Base-by-base conservation (phyloP, 192 early-diverging fungal genomes). In the Thoreauomyces humboldtii region DNA sequence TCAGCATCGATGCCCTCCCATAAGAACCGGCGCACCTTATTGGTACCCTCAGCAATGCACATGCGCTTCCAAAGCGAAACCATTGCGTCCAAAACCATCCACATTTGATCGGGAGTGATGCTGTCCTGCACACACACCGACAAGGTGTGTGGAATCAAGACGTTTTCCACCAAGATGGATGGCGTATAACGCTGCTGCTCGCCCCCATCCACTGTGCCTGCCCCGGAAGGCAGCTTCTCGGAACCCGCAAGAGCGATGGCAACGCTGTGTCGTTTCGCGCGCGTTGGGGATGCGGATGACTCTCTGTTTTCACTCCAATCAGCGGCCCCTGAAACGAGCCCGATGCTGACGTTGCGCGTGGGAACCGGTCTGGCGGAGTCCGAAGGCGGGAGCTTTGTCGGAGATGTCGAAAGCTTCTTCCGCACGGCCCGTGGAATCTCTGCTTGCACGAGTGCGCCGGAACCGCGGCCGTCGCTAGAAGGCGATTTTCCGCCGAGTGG, bases 81-180 rank as follows among this genome's bases (percentile, higher is more conserved):
- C 28, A 68, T 7, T 12, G 46, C 56, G 32, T 68, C 65, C n/a
- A 68, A 27, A 1, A 60, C 32, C 21, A 43, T 14, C 56, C 65
- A 60, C 42, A 21, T 32, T 37, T 51, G 43, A 9, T 60, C 59
- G 2, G 35, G 1, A 22, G 34, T 12, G 1, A 59, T 22, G 34
- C 7, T 7, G 15, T 68, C 65, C 28, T n/a, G 21, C 9, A 68
- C 65, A 44, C 56, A 68, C 9, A 60, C 35, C 21, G 9, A 24
- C 7, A 68, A 48, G 4, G 32, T 22, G 27, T 68, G 65, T 17
- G 65, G 65, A 14, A 68, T 68, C 28, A 68, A 7, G 7, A 24
- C 19, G 3, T 59, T 46, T 35, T 68, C 65, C 14, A 68, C 65
- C 0, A 68, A 22, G 4, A 50, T 5, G 7, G 34, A 58, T 15